Conservation (phyloP, 352 stramenopile species). For the Pythium brachiatum region DNA sequence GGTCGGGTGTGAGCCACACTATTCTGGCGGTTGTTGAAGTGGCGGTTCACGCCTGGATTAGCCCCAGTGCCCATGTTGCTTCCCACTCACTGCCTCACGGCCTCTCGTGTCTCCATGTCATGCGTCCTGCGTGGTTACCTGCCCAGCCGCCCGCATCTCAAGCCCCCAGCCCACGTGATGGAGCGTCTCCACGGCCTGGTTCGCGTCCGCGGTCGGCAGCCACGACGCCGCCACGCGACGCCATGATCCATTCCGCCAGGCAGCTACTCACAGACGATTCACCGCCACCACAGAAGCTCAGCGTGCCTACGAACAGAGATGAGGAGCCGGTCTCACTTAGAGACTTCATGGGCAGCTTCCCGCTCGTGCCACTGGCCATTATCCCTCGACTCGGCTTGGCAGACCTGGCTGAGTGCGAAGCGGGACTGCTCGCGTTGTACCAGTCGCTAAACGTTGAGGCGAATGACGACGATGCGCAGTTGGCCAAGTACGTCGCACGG, state of each 20-base stretch:
- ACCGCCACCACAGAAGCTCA: neutral
- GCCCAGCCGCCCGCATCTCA: neutral
- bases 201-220: neutral
- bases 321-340: conserved; percentile 23
- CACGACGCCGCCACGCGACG: conserved; percentile 8
- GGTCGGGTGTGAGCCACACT: neutral
- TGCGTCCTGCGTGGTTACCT: conserved; percentile 23
- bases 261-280: conserved; percentile 14
- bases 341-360: conserved; percentile 67
- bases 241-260: conserved; percentile 15
- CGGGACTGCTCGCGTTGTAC: conserved; percentile 35
- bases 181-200: neutral
- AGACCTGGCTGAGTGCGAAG: conserved; percentile 48
- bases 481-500: conserved; percentile 56
- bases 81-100: neutral
- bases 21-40: neutral
- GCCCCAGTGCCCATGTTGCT: neutral
- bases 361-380: conserved; percentile 51
- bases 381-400: conserved; percentile 43
- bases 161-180: conserved; percentile 2
- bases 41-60: no score
- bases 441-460: conserved; percentile 31
- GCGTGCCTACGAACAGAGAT: neutral
- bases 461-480: conserved; percentile 39
- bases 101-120: neutral